These are phyloP conservation scores for Dipteronia dyeriana DNA, from an alignment of 345 rosid species.

Conservation along the genomic window DNA sequence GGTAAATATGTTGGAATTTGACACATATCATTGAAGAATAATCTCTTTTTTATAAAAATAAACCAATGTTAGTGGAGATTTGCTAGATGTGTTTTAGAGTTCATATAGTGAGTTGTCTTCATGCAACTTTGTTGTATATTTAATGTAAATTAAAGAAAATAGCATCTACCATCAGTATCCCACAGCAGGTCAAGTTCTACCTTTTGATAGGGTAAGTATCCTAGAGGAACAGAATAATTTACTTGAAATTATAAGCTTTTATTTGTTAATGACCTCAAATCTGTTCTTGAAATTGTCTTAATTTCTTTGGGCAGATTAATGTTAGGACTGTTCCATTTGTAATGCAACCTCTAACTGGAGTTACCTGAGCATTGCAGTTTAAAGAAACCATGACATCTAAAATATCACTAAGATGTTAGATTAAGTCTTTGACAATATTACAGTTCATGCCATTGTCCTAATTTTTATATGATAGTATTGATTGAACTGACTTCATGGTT, in stretches of 20 bases:
- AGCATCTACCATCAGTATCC: not conserved
- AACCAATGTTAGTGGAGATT: not conserved
- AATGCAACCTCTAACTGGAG: too few relatives aligned
- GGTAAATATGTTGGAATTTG: conserved; percentile 44
- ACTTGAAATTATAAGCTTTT: too few relatives aligned
- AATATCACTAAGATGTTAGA: not conserved
- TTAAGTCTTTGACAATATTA: not conserved
- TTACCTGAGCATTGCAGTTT: too few relatives aligned
- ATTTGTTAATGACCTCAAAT: too few relatives aligned
- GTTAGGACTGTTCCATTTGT: too few relatives aligned
- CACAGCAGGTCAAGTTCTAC: not conserved
- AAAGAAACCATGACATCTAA: too few relatives aligned
- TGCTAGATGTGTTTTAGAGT: not conserved
- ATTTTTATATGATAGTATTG: not conserved
- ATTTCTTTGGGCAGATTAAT: too few relatives aligned
- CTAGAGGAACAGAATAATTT: too few relatives aligned
- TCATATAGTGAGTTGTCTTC: not conserved
- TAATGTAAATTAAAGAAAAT: not conserved
- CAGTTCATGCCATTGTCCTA: not conserved
- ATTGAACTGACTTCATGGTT: conserved; percentile 2
- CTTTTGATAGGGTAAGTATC: not conserved
- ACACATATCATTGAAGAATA: conserved; percentile 5
- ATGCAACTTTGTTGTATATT: not conserved
- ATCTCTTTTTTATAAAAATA: not conserved
- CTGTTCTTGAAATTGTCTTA: too few relatives aligned